Evolutionary conservation across 1,284 basidiomycete genomes (phyloP).

Genomic region (Filobasidium uniguttulatum): DNA sequence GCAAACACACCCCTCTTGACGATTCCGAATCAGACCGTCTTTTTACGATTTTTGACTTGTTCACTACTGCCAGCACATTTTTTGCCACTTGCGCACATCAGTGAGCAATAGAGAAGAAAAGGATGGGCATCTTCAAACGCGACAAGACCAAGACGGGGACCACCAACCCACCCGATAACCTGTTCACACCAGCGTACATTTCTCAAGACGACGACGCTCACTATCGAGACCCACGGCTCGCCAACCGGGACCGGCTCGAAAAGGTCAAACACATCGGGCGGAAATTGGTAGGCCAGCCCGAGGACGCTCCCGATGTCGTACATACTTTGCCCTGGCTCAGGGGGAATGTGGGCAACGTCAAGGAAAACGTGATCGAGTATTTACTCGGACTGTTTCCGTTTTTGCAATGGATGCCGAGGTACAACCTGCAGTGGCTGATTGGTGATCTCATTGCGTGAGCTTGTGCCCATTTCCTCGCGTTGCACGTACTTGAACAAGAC

Average conservation of each 20-base stretch:
- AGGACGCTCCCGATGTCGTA: conserved; percentile 26
- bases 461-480: background rate
- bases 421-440: conserved; percentile 43
- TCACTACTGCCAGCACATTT: too few species aligned
- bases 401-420: conserved; percentile 63
- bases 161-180: background rate
- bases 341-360: conserved; percentile 11
- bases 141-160: background rate
- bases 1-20: too few species aligned
- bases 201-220: background rate
- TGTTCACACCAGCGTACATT: background rate
- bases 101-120: too few species aligned
- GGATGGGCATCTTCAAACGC: background rate
- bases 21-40: too few species aligned
- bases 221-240: background rate
- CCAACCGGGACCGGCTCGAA: background rate
- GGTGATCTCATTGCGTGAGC: conserved; percentile 64
- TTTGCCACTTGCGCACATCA: too few species aligned
- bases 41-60: too few species aligned
- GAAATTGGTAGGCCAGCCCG: conserved; percentile 25
- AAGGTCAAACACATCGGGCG: conserved; percentile 15
- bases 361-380: conserved; percentile 47
- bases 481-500: conserved; percentile 4
- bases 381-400: conserved; percentile 65
- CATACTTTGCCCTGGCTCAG: conserved; percentile 14